Evolutionary conservation across 2,329 filamentous ascomycete genomes (phyloP).

Genomic region (Talaromyces sp.): DNA sequence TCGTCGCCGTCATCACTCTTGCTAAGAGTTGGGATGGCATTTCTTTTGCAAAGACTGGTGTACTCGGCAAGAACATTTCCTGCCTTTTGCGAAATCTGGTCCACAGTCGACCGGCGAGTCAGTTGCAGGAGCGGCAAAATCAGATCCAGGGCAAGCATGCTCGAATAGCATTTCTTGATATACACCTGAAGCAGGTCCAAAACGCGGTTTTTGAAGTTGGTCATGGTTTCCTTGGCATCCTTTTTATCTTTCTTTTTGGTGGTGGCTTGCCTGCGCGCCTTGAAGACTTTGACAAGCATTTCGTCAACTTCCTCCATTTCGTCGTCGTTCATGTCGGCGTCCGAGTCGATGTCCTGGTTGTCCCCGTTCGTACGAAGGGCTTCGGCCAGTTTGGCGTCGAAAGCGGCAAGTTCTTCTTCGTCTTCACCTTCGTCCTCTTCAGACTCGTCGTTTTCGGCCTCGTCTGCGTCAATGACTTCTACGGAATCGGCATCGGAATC

Average conservation of each 20-base stretch:
- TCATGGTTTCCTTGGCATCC: slow-evolving; percentile 79
- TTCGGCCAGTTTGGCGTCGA: slow-evolving; percentile 72
- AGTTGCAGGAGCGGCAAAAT: slow-evolving; percentile 73
- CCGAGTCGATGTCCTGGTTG: slow-evolving; percentile 55
- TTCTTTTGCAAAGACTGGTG: slow-evolving; percentile 58
- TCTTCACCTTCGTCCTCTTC: slow-evolving; percentile 45
- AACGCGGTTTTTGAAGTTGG: slow-evolving; percentile 93
- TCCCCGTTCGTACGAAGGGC: slow-evolving; percentile 67
- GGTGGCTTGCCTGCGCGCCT: slow-evolving; percentile 63
- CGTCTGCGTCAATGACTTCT: slow-evolving; percentile 25
- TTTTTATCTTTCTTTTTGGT: slow-evolving; percentile 80
- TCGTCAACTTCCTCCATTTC: slow-evolving; percentile 89
- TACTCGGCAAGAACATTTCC: slow-evolving; percentile 68
- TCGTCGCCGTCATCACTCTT: neutral
- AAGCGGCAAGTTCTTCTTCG: slow-evolving; percentile 53
- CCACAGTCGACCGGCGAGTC: slow-evolving; percentile 70
- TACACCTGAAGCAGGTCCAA: slow-evolving; percentile 84
- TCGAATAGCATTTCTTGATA: slow-evolving; percentile 70
- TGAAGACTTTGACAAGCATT: slow-evolving; percentile 80
- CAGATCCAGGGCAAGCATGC: slow-evolving; percentile 62
- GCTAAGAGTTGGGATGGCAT: slow-evolving; percentile 38
- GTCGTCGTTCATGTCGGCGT: slow-evolving; percentile 86
- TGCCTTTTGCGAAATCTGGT: slow-evolving; percentile 70
- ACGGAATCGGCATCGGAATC: slow-evolving; percentile 20
- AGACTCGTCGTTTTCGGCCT: slow-evolving; percentile 18